Base-by-base conservation (phyloP, 2,329 filamentous ascomycete species). In the Chaetoscypha palmicola region DNA sequence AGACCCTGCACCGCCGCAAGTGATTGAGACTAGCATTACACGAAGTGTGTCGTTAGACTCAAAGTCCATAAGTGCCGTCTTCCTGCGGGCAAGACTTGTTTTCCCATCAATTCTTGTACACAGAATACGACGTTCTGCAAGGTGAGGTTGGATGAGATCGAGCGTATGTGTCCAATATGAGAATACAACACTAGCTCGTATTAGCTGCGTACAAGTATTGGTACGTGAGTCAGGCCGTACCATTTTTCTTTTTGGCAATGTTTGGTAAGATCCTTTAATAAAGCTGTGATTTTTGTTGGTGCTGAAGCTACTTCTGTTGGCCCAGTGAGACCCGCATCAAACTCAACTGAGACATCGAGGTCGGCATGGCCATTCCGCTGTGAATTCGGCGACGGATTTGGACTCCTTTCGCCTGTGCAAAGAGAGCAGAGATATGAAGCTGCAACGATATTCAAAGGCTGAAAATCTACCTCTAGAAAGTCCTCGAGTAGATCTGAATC, bases 1-100 rank as follows among this genome's bases (percentile, higher is more conserved):
- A 3, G 31, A 41, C 38, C 38, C 38, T 19, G 38, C 38, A 4
- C 38, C 28, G 2, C 38, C 38, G 14, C 38, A 41, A 3, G 38
- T 41, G 28, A 41, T 41, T 4, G 38, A 41, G 11, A 41, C 38
- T 11, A 41, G 38, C 31, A 41, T 41, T 3, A 41, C 38, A 4
- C 38, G 26, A 32, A 32, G 16, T 4, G 38, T 14, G 19, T 17
- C 12, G 14, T 35, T 12, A 19, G 19, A n/a, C 14, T 35, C 3
- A 35, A 41, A 41, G 1, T 17, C 31, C 9, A 11, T 19, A 12
- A 41, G 5, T 1, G 39, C 39, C 8, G 23, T 10, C n/a, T 17
- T 41, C 22, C 39, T 34, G n/a, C 11, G 19, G 3, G 5, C 20
- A 17, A 35, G 31, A 17, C 20, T n/a, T 4, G 30, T 35, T 2